Evolutionary conservation across 441 rosid species (phyloP), one percentile per base, ranked within the genome.

Genomic region (Pelargonium citronellum): DNA sequence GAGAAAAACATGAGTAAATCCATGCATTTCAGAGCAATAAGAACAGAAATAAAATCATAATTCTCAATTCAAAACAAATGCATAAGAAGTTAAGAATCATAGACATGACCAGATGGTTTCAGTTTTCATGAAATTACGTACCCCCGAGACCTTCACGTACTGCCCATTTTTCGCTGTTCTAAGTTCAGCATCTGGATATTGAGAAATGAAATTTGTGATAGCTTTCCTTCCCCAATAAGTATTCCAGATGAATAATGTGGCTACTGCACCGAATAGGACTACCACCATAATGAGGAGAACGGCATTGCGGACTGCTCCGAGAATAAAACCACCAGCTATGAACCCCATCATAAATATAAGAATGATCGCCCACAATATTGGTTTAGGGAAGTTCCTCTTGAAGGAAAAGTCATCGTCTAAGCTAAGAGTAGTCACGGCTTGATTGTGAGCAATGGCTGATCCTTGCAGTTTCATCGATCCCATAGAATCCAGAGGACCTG

Each of bases 61-160:
- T 13, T n/a, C 58, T 51, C 19, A 51, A 51, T 51, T 51, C 5
- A 51, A 4, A 51, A 51, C n/a, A 16, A 51, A 51, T 49, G n/a
- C n/a, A 11, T 24, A 24, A 24, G 27, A 24, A 24, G 2, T 24
- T 24, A 49, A 16, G 27, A 24, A 24, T 2, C 27, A 51, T 13
- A 13, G 17, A n/a, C 58, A 15, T n/a, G 15, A 51, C 27, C 27
- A 24, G 27, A 24, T 24, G 27, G 27, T 24, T 24, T 24, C 19
- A 51, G 17, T 51, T 51, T n/a, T 51, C 58, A 15, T 51, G 62
- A 58, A 34, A 24, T 1, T 22, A 60, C 88, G 73, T 92, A 95
- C 99, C 92, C 99, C 99, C 17, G 99, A 89, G 80, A 95, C 88
- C 87, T 95, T 95, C 79, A 95, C 99, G 70, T 81, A 88, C 77